Evolutionary conservation across 1,284 basidiomycete genomes (phyloP).

Genomic region (Austroboletus novae-zelandiae): DNA sequence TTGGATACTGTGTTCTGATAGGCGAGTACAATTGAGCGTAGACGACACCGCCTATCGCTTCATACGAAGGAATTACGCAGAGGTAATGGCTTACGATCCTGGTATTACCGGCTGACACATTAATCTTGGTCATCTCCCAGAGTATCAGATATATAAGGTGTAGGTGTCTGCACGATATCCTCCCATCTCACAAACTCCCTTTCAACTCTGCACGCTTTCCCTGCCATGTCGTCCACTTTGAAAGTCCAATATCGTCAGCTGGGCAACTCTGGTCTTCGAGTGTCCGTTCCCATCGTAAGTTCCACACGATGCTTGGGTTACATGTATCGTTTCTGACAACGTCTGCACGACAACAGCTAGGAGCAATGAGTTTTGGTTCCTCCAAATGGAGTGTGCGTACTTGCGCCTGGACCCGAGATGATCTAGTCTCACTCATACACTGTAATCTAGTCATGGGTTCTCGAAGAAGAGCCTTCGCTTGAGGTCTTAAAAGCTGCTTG

Average conservation of each 20-base stretch:
- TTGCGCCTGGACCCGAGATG: background rate
- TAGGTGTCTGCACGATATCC: too few relatives aligned
- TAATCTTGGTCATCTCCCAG: too few relatives aligned
- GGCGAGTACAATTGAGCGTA: too few relatives aligned
- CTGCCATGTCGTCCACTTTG: slow-evolving; percentile 5
- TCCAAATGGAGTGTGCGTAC: slow-evolving; percentile 35
- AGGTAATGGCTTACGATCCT: too few relatives aligned
- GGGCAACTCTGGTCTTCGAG: slow-evolving; percentile 47
- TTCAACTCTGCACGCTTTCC: background rate
- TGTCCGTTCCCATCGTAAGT: slow-evolving; percentile 47
- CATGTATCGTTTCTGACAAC: background rate
- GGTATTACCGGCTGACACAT: too few relatives aligned
- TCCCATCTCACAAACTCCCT: too few relatives aligned
- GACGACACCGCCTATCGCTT: too few relatives aligned
- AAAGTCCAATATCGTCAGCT: slow-evolving; percentile 41
- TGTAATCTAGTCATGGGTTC: slow-evolving; percentile 37
- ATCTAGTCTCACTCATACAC: background rate
- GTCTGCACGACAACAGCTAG: slow-evolving; percentile 31
- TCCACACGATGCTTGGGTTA: background rate
- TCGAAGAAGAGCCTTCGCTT: slow-evolving; percentile 43
- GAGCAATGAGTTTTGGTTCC: slow-evolving; percentile 48
- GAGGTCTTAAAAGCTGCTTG: slow-evolving; percentile 47
- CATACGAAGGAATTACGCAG: too few relatives aligned
- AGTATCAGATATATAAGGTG: too few relatives aligned
- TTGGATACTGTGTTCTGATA: too few relatives aligned